Percentiles rank a stretch among this genome's conserved stretches.
Evolutionary conservation across 2,329 filamentous ascomycete species (phyloP).

Genomic region (Phoma sp.): DNA sequence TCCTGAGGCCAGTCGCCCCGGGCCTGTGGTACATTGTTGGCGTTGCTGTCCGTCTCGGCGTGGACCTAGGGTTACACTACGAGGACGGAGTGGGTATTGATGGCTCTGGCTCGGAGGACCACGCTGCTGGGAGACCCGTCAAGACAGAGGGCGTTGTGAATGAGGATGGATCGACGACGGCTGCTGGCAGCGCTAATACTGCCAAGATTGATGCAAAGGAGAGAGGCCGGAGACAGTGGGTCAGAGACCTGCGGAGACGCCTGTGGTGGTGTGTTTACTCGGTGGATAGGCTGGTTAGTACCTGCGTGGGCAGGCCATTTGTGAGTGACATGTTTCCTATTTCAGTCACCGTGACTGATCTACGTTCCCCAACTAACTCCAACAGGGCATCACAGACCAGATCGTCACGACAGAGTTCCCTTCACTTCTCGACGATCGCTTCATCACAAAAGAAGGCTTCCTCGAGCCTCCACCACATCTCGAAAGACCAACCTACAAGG

Average conservation of each 20-base stretch:
- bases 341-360: no score
- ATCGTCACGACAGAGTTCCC: conserved; percentile 96
- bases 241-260: conserved; percentile 82
- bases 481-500: conserved; percentile 81
- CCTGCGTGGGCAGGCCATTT: conserved; percentile 90
- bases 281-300: conserved; percentile 91
- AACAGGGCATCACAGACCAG: conserved; percentile 80
- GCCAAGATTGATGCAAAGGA: conserved; percentile 60
- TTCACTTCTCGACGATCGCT: conserved; percentile 84
- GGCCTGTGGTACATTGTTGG: conserved; percentile 98
- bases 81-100: conserved; percentile 80
- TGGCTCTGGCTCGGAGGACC: conserved; percentile 49
- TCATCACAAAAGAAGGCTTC: conserved; percentile 83
- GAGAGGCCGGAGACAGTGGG: conserved; percentile 77
- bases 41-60: conserved; percentile 86
- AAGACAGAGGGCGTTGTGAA: conserved; percentile 44
- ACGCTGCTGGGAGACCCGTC: conserved; percentile 18
- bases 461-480: conserved; percentile 64
- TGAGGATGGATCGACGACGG: conserved; percentile 18
- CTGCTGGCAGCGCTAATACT: conserved; percentile 29
- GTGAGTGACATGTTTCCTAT: conserved; percentile 54
- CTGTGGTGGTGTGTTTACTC: conserved; percentile 99
- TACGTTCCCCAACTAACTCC: no score
- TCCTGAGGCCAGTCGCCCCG: conserved; percentile 88
- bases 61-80: conserved; percentile 91